Base-by-base conservation (phyloP, 148 eudicot species). In the Amaranthus hypochondriacus region DNA sequence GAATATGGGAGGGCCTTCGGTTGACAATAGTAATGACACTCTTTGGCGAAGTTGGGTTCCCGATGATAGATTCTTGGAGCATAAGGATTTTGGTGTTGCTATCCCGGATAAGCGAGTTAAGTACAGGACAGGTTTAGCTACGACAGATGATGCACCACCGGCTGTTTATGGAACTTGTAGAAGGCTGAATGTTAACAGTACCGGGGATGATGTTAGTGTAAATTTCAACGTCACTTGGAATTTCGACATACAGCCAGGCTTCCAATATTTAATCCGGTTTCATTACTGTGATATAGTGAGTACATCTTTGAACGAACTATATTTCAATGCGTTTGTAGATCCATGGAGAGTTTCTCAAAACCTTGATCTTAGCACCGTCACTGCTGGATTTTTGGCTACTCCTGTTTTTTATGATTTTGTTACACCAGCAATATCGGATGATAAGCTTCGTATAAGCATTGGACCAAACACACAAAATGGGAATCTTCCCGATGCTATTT, bases 131-230 rank as follows among this genome's bases (percentile, higher is more conserved):
- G 70, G 61, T 60, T 81, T 85, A 6, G 89, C 93, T 5, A 83
- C 93, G 9, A 4, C 7, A 7, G 87, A 76, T 71, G 81, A 63
- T 69, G 98, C 98, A 76, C 98, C 98, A 0, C 42, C 44, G 9
- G 70, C 87, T 47, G 98, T 93, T 15, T 93, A 93, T 78, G 93
- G 93, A 39, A 89, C 90, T 54, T 83, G 86, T 61, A 83, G 85
- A 9, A 74, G 64, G 81, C 81, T 28, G 39, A 28, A 28, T 28
- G 39, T 93, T 85, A 78, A 78, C 67, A 76, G 39, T 28, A 28
- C 90, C 0, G 79, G 49, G 28, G 28, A 5, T 6, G 76, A 86
- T 69, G 88, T 92, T 39, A 73, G 4, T 57, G 83, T 84, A 62
- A 83, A 81, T 71, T 86, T 90, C 72, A 93, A 93, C 46, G 86